Base-by-base conservation (phyloP, 371 early-diverging fungal genomes). In the Apophysomyces elegans region DNA sequence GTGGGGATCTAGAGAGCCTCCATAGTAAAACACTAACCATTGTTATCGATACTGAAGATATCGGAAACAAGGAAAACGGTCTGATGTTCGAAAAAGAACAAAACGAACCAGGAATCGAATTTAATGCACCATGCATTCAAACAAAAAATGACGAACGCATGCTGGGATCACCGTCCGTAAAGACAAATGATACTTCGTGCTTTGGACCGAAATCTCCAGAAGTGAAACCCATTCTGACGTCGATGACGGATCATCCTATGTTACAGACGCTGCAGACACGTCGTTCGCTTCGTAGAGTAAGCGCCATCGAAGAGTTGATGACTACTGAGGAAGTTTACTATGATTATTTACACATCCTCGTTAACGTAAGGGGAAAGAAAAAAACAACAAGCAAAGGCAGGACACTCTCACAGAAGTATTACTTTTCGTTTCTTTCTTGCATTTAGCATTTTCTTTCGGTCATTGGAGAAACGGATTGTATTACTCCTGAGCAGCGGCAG, bases 301-400 rank as follows among this genome's bases (percentile, higher is more conserved):
- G 43, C 46, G 66, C 69, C 16, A 37, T 73, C 11, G 67, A 76
- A n/a, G 82, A 81, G 54, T 46, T 81, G 2, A 60, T 81, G 61
- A 71, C 73, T 41, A 77, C 82, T 9, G 82, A 81, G 61, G 70
- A 69, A 38, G 72, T 62, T 0, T 81, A 79, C 63, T 63, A 68
- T 6, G 61, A 72, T 6, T 77, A 78, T 64, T 56, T 81, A 5
- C 61, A 62, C 39, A 71, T 74, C n/a, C 69, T 81, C 12, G 76
- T 71, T 16, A 74, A 62, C 37, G 81, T 81, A 70, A 73, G 70
- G 58, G 7, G 8, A 8, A 16, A 12, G 21, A 45, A 38, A 41
- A 26, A 26, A 26, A 26, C 1, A 26, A 26, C 32, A 26, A 26
- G 3, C 32, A 26, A 26, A 26, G 32, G 32, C 32, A 26, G 32